Percentiles rank a stretch among this genome's conserved stretches.
These are phyloP conservation scores for Citrus inodora DNA, from an alignment of 345 rosid genomes.

Conservation along the genomic window DNA sequence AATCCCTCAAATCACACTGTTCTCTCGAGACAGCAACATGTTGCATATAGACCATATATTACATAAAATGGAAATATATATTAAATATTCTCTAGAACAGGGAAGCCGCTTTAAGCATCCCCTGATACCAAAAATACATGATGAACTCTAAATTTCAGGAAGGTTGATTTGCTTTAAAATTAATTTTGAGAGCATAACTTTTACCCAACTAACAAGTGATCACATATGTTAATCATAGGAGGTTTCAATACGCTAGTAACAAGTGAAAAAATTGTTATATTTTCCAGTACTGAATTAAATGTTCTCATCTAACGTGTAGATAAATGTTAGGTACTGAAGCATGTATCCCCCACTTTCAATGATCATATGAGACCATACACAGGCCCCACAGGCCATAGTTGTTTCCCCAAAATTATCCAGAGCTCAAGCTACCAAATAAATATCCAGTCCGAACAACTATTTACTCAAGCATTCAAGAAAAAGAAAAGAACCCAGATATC, in stretches of 20 bases:
- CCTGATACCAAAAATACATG: too few species aligned
- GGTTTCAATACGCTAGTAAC: too few species aligned
- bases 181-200: neutral
- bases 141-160: too few species aligned
- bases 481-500: neutral
- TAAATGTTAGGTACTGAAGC: neutral
- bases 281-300: neutral
- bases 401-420: neutral
- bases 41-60: too few species aligned
- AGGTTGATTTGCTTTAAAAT: too few species aligned
- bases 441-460: neutral
- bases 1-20: too few species aligned
- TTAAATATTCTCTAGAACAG: too few species aligned
- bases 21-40: too few species aligned
- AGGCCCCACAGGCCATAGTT: neutral
- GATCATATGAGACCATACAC: neutral
- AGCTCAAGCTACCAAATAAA: neutral
- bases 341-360: neutral
- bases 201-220: neutral
- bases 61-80: too few species aligned
- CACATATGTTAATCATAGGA: too few species aligned
- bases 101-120: too few species aligned
- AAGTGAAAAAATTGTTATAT: too few species aligned
- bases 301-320: neutral
- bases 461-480: neutral